Conservation (phyloP, 768 basidiomycete genomes). For the Paxillus involutus region DNA sequence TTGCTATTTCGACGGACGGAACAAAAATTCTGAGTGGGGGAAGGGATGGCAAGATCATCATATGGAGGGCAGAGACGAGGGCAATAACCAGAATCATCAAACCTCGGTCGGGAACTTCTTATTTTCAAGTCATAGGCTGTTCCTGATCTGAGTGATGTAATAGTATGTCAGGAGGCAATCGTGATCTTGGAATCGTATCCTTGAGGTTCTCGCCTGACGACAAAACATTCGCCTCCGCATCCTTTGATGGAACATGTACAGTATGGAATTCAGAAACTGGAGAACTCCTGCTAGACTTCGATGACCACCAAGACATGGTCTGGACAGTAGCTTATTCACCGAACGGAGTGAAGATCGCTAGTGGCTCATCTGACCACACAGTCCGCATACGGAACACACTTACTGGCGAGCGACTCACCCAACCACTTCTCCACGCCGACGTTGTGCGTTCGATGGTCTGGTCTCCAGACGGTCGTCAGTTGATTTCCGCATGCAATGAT, state of each 20-base stretch:
- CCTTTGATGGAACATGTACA: background rate
- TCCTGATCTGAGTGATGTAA: background rate
- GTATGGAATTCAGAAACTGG: background rate
- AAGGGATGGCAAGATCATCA: conserved; percentile 3
- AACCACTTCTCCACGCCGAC: too few relatives aligned
- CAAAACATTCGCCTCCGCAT: conserved; percentile 5
- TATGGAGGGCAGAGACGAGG: conserved; percentile 11
- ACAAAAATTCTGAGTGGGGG: conserved; percentile 7
- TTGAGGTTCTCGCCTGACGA: conserved; percentile 14
- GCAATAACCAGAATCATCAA: conserved; percentile 25
- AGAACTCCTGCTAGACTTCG: background rate
- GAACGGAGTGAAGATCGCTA: too few relatives aligned
- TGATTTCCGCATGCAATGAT: too few relatives aligned
- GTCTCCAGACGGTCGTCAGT: too few relatives aligned
- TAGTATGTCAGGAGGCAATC: background rate
- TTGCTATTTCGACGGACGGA: conserved; percentile 14
- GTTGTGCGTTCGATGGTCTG: too few relatives aligned
- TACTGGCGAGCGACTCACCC: too few relatives aligned
- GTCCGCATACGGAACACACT: too few relatives aligned
- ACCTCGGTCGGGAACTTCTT: background rate
- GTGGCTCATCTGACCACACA: too few relatives aligned
- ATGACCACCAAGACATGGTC: background rate
- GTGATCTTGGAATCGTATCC: background rate
- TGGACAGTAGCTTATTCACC: too few relatives aligned
- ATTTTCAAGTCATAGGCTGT: too few relatives aligned